Percentiles rank a stretch among this genome's conserved stretches.
Evolutionary conservation across 2,329 filamentous ascomycete genomes (phyloP).

Genomic region (Phoma herbarum): DNA sequence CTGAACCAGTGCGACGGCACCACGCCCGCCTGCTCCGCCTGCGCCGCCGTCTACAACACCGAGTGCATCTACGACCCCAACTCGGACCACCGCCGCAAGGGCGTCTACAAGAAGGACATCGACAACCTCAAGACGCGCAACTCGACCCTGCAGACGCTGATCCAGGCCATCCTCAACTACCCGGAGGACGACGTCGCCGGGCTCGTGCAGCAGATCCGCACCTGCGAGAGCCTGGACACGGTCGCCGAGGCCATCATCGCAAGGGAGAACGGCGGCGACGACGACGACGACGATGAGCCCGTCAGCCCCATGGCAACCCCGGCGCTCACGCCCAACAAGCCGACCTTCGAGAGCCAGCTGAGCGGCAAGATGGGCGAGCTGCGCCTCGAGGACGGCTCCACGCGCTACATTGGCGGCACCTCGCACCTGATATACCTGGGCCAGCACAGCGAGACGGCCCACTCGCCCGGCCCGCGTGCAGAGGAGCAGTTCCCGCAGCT

Average conservation of each 20-base stretch:
- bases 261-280: slow-evolving; percentile 57
- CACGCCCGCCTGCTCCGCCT: slow-evolving; percentile 91
- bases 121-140: slow-evolving; percentile 87
- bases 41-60: slow-evolving; percentile 89
- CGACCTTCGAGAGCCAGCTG: slow-evolving; percentile 76
- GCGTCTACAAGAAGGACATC: slow-evolving; percentile 93
- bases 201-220: slow-evolving; percentile 86
- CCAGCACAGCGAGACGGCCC: slow-evolving; percentile 42
- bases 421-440: slow-evolving; percentile 86
- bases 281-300: slow-evolving; percentile 55
- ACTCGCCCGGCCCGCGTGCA: slow-evolving; percentile 46
- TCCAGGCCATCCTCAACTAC: slow-evolving; percentile 91
- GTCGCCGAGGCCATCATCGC: slow-evolving; percentile 68
- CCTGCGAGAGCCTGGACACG: slow-evolving; percentile 77
- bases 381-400: slow-evolving; percentile 83
- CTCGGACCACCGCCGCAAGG: slow-evolving; percentile 94
- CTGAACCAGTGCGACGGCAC: slow-evolving; percentile 78
- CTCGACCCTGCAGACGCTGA: slow-evolving; percentile 88
- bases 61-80: slow-evolving; percentile 95
- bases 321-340: slow-evolving; percentile 44
- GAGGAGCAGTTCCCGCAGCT: slow-evolving; percentile 60
- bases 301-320: slow-evolving; percentile 44
- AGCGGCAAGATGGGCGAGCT: slow-evolving; percentile 94
- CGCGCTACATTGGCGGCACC: slow-evolving; percentile 92
- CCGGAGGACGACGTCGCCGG: slow-evolving; percentile 84